These are phyloP conservation scores for Corynespora cassiicola DNA, from an alignment of 2,329 filamentous ascomycete species.

Conservation along the genomic window DNA sequence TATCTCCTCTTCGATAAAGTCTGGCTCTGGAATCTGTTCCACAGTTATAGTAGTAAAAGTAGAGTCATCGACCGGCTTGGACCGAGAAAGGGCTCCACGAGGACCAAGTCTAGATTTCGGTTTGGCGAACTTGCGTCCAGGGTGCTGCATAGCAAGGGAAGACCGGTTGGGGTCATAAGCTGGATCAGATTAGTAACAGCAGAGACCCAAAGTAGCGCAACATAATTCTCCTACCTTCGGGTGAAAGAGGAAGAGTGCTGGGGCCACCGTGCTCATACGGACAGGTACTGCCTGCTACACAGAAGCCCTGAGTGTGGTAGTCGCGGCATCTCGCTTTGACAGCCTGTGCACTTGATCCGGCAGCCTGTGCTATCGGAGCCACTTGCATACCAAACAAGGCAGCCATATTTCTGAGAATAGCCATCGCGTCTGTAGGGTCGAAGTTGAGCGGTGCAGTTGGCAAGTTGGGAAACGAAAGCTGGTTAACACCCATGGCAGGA, in stretches of 20 bases:
- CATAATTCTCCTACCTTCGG: constrained; percentile 16
- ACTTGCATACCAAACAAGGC: constrained; percentile 50
- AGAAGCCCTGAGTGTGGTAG: constrained; percentile 76
- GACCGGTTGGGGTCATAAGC: constrained; percentile 68
- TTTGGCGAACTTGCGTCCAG: too few species aligned
- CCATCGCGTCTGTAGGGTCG: constrained; percentile 67
- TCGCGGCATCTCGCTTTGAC: constrained; percentile 66
- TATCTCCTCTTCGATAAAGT: constrained; percentile 70
- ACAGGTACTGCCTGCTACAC: constrained; percentile 70
- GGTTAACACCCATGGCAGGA: too few species aligned
- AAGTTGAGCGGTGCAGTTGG: too few species aligned
- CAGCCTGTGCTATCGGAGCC: constrained; percentile 49
- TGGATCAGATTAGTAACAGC: constrained; percentile 22
- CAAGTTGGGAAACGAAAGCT: constrained; percentile 48
- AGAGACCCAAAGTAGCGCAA: constrained; percentile 12
- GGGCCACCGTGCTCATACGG: constrained; percentile 72
- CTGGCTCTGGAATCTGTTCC: constrained; percentile 77
- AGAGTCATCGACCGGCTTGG: constrained; percentile 68
- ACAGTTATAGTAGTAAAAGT: constrained; percentile 74
- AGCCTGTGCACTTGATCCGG: constrained; percentile 11
- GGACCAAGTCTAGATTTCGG: constrained; percentile 5
- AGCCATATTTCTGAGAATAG: constrained; percentile 68
- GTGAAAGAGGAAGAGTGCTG: constrained; percentile 45
- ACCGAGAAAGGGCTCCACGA: constrained; percentile 66
- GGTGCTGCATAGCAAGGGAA: constrained; percentile 40